Conservation (phyloP, 495 filamentous ascomycete genomes). For the Penicillium dipodomyicola region DNA sequence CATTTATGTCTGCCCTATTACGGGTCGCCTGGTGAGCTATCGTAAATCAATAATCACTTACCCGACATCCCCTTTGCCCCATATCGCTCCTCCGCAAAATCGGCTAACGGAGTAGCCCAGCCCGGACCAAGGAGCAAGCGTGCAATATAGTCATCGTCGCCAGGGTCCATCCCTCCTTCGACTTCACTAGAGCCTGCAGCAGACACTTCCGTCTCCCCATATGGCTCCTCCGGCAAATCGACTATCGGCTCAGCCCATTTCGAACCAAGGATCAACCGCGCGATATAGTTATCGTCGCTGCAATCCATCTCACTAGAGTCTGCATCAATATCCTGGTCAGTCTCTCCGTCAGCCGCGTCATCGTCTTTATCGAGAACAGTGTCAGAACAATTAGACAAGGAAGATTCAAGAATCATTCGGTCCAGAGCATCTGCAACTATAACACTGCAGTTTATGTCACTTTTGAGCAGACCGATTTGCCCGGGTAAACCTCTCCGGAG, state of each 20-base stretch:
- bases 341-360: neutral
- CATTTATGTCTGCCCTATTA: no score
- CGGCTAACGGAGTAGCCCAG: neutral
- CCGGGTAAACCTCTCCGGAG: neutral
- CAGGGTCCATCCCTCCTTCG: neutral
- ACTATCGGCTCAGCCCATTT: neutral
- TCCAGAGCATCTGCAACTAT: constrained; percentile 1
- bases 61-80: neutral
- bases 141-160: neutral
- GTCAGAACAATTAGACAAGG: neutral
- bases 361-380: neutral
- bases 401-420: neutral
- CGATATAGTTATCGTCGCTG: neutral
- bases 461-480: neutral
- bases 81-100: neutral
- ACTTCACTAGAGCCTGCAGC: neutral
- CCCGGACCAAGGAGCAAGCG: neutral
- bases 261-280: neutral
- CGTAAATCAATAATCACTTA: neutral
- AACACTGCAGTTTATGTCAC: no score
- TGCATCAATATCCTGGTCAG: neutral
- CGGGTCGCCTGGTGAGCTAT: neutral
- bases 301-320: neutral
- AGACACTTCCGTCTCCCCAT: neutral
- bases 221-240: neutral